Evolutionary conservation across 768 basidiomycete species (phyloP).

Genomic region (Cystobasidium ongulense): DNA sequence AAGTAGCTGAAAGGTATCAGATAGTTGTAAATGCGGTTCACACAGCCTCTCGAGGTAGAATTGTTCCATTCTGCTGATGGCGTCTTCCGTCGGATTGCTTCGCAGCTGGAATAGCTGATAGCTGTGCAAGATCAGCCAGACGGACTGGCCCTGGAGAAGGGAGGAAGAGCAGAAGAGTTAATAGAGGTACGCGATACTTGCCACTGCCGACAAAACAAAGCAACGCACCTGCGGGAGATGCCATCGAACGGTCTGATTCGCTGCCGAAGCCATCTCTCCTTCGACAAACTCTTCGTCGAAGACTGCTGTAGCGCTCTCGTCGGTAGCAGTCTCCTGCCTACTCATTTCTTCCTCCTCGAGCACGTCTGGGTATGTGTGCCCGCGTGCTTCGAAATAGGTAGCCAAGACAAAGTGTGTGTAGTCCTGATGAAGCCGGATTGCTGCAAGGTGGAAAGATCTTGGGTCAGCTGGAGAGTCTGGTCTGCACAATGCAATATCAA

Average conservation of each 20-base stretch:
- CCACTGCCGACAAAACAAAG: background rate
- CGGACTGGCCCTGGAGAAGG: constrained; percentile 54
- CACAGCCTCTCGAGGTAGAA: constrained; percentile 55
- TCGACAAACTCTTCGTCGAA: constrained; percentile 26
- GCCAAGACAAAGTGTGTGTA: constrained; percentile 4
- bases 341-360: constrained; percentile 5
- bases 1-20: constrained; percentile 73
- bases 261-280: constrained; percentile 9
- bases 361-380: background rate
- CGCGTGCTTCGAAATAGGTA: constrained; percentile 1
- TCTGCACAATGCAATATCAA: too few relatives aligned
- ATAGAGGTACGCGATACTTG: background rate
- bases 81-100: background rate
- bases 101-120: constrained; percentile 66
- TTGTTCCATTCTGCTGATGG: constrained; percentile 47
- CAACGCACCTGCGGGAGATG: constrained; percentile 18
- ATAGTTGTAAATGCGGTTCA: constrained; percentile 49
- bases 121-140: constrained; percentile 66
- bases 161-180: background rate
- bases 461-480: too few relatives aligned
- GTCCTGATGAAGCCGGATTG: background rate
- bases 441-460: background rate
- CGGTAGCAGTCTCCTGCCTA: background rate
- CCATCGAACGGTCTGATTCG: background rate
- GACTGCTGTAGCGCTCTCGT: constrained; percentile 4